Evolutionary conservation across 164 flowering plant genomes (phyloP).

Genomic region (Kalanchoe fedtschenkoi): DNA sequence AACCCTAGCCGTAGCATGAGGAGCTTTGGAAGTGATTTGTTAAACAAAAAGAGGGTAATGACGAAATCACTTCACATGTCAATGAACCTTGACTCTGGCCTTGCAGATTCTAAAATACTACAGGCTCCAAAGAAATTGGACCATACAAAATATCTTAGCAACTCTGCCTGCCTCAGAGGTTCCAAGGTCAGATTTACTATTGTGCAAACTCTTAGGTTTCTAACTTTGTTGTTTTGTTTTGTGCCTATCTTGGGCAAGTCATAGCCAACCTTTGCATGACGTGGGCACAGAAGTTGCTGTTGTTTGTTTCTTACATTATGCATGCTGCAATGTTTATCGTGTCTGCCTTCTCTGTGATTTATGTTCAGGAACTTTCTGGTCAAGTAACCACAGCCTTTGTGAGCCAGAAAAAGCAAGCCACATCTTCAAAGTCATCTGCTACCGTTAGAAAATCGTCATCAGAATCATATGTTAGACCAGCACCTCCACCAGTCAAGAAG

Average conservation of each 20-base stretch:
- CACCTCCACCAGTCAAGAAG: not conserved
- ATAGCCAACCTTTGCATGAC: no score
- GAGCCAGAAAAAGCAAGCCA: not conserved
- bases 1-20: conserved; percentile 19
- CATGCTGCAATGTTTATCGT: not conserved
- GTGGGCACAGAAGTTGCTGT: not conserved
- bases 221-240: conserved; percentile 3
- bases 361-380: not conserved
- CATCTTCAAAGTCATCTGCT: not conserved
- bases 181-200: conserved; percentile 15
- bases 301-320: not conserved
- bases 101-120: conserved; percentile 17
- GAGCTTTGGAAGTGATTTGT: conserved; percentile 11
- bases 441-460: not conserved
- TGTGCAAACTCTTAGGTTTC: not conserved
- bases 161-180: conserved; percentile 15
- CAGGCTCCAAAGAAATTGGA: conserved; percentile 16
- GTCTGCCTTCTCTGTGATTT: not conserved
- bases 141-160: conserved; percentile 16
- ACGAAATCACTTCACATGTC: conserved; percentile 55
- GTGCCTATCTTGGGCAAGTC: conserved; percentile 5
- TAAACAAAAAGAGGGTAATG: conserved; percentile 21
- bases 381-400: not conserved
- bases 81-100: conserved; percentile 27
- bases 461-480: not conserved